Conservation (phyloP, 1,284 basidiomycete species). For the Xerocomus amazonicus region DNA sequence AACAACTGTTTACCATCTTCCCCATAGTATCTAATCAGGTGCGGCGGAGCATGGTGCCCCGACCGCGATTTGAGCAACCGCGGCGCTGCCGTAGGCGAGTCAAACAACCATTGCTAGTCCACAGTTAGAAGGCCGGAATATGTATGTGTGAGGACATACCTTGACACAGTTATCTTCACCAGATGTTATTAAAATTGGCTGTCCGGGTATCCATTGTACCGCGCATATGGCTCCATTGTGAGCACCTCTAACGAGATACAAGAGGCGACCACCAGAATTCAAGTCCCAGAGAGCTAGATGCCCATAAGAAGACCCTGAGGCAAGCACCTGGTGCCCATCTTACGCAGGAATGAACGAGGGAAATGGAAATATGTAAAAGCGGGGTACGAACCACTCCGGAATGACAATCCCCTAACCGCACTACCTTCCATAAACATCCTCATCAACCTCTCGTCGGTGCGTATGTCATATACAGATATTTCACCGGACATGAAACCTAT, state of each 20-base stretch:
- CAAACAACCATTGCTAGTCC: constrained; percentile 94
- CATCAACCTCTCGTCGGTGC: constrained; percentile 86
- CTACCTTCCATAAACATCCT: constrained; percentile 87
- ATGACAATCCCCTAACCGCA: constrained; percentile 71
- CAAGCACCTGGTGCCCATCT: constrained; percentile 87
- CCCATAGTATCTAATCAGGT: constrained; percentile 92
- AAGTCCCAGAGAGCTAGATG: constrained; percentile 91
- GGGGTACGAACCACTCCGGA: constrained; percentile 72
- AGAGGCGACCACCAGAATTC: constrained; percentile 72
- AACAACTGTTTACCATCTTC: constrained; percentile 94
- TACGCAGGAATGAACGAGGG: constrained; percentile 5
- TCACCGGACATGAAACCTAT: constrained; percentile 88
- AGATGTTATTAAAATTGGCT: constrained; percentile 83
- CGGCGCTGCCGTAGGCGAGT: constrained; percentile 83
- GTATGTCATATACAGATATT: constrained; percentile 86
- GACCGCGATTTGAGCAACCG: constrained; percentile 88
- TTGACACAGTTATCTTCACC: constrained; percentile 94
- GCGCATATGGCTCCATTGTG: constrained; percentile 81
- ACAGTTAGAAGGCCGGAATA: constrained; percentile 9
- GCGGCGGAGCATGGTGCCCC: constrained; percentile 89
- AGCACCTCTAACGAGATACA: constrained; percentile 83
- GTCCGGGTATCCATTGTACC: constrained; percentile 87
- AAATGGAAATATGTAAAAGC: neutral
- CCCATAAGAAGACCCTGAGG: constrained; percentile 82
- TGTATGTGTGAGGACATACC: constrained; percentile 39